phyloP scores from a whole-genome alignment of 371 early-diverging fungal genomes.

The Mucor saturninus region DNA sequence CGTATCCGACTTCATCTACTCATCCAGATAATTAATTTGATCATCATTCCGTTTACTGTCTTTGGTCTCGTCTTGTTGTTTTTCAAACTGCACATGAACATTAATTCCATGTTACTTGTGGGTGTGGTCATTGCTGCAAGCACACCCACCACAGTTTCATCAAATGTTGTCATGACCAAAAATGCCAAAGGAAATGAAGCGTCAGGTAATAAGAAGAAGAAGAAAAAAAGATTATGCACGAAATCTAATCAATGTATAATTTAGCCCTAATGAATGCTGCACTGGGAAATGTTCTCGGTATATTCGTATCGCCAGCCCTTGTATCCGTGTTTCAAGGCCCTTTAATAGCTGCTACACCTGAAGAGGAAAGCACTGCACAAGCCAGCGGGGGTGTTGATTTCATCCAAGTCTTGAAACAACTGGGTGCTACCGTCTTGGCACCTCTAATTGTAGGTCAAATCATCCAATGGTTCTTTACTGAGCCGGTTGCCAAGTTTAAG shows the following conservation, averaged over 20 bases:
- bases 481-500: slow-evolving; percentile 53
- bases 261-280: slow-evolving; percentile 53
- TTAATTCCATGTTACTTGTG: slow-evolving; percentile 65
- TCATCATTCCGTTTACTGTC: slow-evolving; percentile 69
- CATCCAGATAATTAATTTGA: slow-evolving; percentile 67
- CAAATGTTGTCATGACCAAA: slow-evolving; percentile 82
- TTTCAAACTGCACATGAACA: slow-evolving; percentile 42
- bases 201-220: slow-evolving; percentile 35
- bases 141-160: slow-evolving; percentile 80
- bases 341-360: slow-evolving; percentile 45
- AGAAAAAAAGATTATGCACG: not conserved
- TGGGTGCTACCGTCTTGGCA: slow-evolving; percentile 67
- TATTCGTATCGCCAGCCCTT: slow-evolving; percentile 73
- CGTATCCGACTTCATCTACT: slow-evolving; percentile 67
- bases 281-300: slow-evolving; percentile 74
- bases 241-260: not conserved
- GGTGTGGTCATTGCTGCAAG: slow-evolving; percentile 74
- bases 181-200: slow-evolving; percentile 76
- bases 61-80: slow-evolving; percentile 65
- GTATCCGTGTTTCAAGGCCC: slow-evolving; percentile 47
- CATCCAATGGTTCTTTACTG: slow-evolving; percentile 63
- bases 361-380: slow-evolving; percentile 43
- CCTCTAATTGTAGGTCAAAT: slow-evolving; percentile 73
- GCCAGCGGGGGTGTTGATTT: slow-evolving; percentile 55
- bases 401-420: slow-evolving; percentile 58